Evolutionary conservation across 768 basidiomycete genomes (phyloP).

Genomic region (Mycena venus): DNA sequence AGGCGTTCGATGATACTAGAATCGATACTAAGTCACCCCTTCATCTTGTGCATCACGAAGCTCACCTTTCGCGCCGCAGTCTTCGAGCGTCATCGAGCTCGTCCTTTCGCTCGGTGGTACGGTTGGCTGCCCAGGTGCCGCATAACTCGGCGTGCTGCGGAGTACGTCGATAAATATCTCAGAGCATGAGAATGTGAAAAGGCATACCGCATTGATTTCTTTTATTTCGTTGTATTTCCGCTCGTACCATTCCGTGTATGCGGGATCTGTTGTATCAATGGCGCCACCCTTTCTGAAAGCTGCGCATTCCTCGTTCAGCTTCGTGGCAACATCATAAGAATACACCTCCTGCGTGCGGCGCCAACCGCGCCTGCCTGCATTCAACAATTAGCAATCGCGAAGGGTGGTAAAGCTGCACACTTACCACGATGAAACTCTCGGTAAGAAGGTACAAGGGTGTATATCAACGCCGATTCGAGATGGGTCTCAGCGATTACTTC

Average conservation of each 20-base stretch:
- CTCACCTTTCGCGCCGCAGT: conserved; percentile 16
- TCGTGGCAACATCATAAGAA: not conserved
- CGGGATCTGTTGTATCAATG: not conserved
- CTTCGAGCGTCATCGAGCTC: conserved; percentile 21
- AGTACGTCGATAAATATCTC: not conserved
- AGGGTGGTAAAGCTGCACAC: not conserved
- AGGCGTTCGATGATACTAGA: conserved; percentile 22
- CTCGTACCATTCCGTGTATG: conserved; percentile 6
- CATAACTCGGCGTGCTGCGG: conserved; percentile 9
- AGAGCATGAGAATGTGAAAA: not conserved
- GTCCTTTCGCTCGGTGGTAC: not conserved
- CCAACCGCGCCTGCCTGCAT: not conserved
- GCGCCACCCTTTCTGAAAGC: not conserved
- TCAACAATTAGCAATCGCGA: not conserved
- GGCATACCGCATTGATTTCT: not conserved
- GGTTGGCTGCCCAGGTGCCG: conserved; percentile 3
- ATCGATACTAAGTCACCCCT: not conserved
- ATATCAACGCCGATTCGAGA: not conserved
- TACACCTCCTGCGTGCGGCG: not conserved
- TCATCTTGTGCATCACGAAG: not conserved
- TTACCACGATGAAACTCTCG: not conserved
- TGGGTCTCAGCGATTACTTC: not conserved
- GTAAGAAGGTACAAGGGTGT: not conserved
- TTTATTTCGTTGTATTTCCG: not conserved
- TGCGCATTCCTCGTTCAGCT: conserved; percentile 6